Conservation (phyloP, 1,284 basidiomycete species). For the Ustilago loliicola region DNA sequence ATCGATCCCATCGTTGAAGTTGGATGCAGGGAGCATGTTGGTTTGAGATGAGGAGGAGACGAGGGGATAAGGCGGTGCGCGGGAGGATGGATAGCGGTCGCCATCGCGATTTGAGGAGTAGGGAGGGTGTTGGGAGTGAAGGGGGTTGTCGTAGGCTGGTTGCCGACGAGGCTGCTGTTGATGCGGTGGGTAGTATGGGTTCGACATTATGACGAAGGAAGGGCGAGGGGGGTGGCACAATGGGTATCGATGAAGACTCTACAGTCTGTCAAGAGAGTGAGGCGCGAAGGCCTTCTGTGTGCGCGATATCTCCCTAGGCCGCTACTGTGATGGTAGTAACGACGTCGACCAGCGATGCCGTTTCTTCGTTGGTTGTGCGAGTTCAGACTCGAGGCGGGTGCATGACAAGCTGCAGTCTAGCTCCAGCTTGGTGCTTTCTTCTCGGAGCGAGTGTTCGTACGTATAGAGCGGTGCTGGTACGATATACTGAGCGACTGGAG, state of each 20-base stretch:
- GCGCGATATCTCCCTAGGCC: neutral
- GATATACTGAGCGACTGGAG: neutral
- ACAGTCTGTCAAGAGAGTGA: neutral
- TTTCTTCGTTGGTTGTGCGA: neutral
- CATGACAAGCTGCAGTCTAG: neutral
- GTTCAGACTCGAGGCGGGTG: neutral
- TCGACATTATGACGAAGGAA: conserved; percentile 27
- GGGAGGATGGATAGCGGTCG: conserved; percentile 2
- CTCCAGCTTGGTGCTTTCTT: neutral
- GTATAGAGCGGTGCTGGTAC: neutral
- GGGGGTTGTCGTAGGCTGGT: conserved; percentile 30
- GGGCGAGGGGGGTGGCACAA: neutral
- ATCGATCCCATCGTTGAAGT: conserved; percentile 28
- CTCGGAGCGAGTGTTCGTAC: neutral
- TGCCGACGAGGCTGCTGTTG: conserved; percentile 24
- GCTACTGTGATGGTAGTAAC: neutral
- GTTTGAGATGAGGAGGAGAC: conserved; percentile 19
- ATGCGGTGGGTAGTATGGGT: conserved; percentile 45
- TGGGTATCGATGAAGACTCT: neutral
- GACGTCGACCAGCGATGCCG: neutral
- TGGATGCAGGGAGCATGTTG: conserved; percentile 12
- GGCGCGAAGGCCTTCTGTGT: neutral
- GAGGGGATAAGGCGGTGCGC: neutral
- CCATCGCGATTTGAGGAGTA: conserved; percentile 8
- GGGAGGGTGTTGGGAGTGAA: neutral